phyloP scores from a whole-genome alignment of 495 filamentous ascomycete genomes.

The Tuber aestivum region DNA sequence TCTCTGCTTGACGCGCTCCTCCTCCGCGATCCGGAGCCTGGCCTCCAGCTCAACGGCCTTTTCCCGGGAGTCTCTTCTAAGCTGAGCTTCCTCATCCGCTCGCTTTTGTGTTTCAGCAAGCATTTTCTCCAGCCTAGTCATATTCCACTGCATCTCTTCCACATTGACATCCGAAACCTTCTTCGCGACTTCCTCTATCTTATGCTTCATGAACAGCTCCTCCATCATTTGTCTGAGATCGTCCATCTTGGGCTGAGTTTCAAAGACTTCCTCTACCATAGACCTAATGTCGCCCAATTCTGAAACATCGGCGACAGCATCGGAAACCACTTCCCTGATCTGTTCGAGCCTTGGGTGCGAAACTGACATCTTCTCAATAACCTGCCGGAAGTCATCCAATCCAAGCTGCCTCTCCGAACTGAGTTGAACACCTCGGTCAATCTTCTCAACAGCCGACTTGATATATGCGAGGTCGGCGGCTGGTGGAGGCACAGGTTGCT shows the following conservation, averaged over 20 bases:
- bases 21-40: conserved; percentile 39
- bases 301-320: conserved; percentile 28
- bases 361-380: conserved; percentile 22
- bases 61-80: conserved; percentile 35
- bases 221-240: conserved; percentile 38
- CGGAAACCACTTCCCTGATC: conserved; percentile 25
- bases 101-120: conserved; percentile 26
- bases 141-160: conserved; percentile 30
- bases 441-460: conserved; percentile 27
- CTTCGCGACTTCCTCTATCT: conserved; percentile 28
- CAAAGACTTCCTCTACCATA: conserved; percentile 28
- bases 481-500: conserved; percentile 33
- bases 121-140: conserved; percentile 34
- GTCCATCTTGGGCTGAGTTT: conserved; percentile 31
- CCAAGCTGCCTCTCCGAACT: conserved; percentile 27
- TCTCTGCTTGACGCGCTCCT: conserved; percentile 32
- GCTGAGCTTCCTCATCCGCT: conserved; percentile 33
- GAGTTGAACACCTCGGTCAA: conserved; percentile 28
- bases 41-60: conserved; percentile 37
- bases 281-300: conserved; percentile 18
- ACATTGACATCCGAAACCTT: conserved; percentile 24
- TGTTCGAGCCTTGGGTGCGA: conserved; percentile 32
- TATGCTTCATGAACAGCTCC: conserved; percentile 36
- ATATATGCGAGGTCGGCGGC: conserved; percentile 25
- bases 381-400: conserved; percentile 30